phyloP scores from a whole-genome alignment of 2,329 filamentous ascomycete genomes.

The Graphium sp. region DNA sequence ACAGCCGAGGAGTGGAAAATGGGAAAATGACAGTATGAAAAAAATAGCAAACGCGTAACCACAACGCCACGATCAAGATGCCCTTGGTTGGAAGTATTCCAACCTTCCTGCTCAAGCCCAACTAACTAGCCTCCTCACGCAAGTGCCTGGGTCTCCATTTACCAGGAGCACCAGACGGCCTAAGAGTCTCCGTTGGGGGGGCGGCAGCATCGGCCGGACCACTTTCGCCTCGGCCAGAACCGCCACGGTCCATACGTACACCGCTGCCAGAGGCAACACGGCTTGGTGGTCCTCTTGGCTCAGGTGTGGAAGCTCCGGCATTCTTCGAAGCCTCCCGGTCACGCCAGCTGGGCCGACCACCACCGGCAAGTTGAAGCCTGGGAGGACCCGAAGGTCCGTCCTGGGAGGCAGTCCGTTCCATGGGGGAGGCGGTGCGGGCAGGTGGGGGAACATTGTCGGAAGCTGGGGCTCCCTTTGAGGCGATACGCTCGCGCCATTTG shows the following conservation, averaged over 20 bases:
- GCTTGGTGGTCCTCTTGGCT: constrained; percentile 19
- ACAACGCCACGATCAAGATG: too few species aligned
- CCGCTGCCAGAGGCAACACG: constrained; percentile 18
- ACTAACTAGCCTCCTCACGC: background rate
- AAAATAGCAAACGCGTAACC: constrained; percentile 9
- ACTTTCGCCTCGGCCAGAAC: constrained; percentile 23
- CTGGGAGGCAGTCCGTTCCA: constrained; percentile 29
- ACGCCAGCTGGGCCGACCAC: constrained; percentile 53
- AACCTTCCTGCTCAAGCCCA: background rate
- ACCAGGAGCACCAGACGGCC: constrained; percentile 33
- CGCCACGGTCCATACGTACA: constrained; percentile 23
- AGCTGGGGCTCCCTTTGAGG: constrained; percentile 12
- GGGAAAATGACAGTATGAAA: constrained; percentile 8
- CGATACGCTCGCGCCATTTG: constrained; percentile 25
- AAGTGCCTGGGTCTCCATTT: too few species aligned
- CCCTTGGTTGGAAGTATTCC: constrained; percentile 6
- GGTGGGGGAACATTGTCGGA: constrained; percentile 15
- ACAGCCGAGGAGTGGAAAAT: constrained; percentile 5
- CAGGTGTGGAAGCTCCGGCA: constrained; percentile 14
- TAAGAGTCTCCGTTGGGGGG: constrained; percentile 26
- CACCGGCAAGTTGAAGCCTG: constrained; percentile 41
- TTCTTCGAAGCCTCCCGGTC: constrained; percentile 46
- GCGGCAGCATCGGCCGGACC: constrained; percentile 20
- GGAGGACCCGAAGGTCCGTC: constrained; percentile 35
- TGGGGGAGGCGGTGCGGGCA: constrained; percentile 12